Percentiles rank a stretch among this genome's conserved stretches.
These are phyloP conservation scores for Phaeosphaeria sp. DNA, from an alignment of 2,329 filamentous ascomycete species.

Conservation along the genomic window DNA sequence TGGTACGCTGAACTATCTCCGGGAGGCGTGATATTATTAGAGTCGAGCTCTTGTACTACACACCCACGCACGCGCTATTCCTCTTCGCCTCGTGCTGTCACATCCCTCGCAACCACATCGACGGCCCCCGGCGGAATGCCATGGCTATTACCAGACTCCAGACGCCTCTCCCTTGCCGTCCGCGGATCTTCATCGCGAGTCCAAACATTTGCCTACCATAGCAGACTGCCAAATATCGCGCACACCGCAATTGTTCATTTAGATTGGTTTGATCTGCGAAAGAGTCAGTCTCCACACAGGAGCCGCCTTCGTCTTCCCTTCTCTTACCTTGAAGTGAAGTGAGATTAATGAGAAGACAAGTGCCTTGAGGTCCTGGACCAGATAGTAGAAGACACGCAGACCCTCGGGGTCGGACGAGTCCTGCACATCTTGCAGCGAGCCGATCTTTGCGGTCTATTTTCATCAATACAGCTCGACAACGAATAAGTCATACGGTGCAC, in stretches of 20 bases:
- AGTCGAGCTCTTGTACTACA: background rate
- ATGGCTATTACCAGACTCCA: conserved; percentile 5
- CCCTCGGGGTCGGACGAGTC: conserved; percentile 96
- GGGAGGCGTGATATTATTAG: background rate
- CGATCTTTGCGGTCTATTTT: conserved; percentile 91
- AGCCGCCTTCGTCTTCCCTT: too few species aligned
- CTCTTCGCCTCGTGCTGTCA: background rate
- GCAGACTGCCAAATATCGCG: too few species aligned
- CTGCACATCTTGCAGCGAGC: conserved; percentile 93
- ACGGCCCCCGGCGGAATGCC: background rate
- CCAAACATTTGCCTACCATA: too few species aligned
- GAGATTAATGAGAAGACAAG: conserved; percentile 96
- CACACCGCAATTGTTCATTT: conserved; percentile 14
- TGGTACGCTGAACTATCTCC: background rate
- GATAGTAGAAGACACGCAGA: conserved; percentile 96
- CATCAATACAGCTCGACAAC: conserved; percentile 25
- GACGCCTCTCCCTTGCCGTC: conserved; percentile 3
- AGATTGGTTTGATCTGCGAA: conserved; percentile 74
- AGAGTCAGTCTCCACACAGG: conserved; percentile 8
- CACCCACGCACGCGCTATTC: background rate
- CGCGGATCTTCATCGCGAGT: background rate
- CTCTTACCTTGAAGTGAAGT: conserved; percentile 86
- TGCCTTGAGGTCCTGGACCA: conserved; percentile 96
- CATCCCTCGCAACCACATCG: background rate
- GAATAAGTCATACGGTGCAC: conserved; percentile 13